phyloP scores from a whole-genome alignment of 176 grass and related monocot genomes.

The Bolboschoenus planiculmis region DNA sequence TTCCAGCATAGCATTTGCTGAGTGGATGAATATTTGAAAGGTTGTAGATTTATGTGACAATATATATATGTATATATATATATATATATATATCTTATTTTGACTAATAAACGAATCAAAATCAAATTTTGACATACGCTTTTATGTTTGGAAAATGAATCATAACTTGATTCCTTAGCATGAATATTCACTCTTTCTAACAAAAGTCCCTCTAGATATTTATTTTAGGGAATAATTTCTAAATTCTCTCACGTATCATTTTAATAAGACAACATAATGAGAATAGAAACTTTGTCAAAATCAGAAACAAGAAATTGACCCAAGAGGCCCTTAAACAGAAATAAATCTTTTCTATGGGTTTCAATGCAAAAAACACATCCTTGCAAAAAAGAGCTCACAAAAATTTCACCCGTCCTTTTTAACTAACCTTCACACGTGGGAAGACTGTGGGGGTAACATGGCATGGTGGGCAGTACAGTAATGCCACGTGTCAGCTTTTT shows the following conservation, averaged over 20 bases:
- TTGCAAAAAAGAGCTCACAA: background rate
- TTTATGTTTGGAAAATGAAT: background rate
- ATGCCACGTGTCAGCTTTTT: background rate
- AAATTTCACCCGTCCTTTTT: conserved; percentile 17
- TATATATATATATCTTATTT: background rate
- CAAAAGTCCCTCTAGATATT: background rate
- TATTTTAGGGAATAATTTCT: background rate
- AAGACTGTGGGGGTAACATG: conserved; percentile 21
- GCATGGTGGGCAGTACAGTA: background rate
- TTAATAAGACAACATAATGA: background rate
- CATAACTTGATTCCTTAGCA: background rate
- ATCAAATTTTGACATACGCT: background rate
- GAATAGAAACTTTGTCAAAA: background rate
- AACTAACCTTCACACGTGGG: conserved; percentile 26
- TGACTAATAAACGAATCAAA: background rate
- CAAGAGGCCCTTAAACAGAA: background rate
- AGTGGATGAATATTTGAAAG: no score
- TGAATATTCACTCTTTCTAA: background rate
- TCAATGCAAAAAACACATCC: background rate
- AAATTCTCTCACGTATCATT: background rate
- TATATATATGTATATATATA: background rate
- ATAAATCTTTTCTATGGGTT: background rate
- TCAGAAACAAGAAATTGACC: background rate
- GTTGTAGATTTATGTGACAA: no score
- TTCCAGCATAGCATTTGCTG: background rate